Conservation (phyloP, 257 asterid genomes). For the Fraxinus americana region DNA sequence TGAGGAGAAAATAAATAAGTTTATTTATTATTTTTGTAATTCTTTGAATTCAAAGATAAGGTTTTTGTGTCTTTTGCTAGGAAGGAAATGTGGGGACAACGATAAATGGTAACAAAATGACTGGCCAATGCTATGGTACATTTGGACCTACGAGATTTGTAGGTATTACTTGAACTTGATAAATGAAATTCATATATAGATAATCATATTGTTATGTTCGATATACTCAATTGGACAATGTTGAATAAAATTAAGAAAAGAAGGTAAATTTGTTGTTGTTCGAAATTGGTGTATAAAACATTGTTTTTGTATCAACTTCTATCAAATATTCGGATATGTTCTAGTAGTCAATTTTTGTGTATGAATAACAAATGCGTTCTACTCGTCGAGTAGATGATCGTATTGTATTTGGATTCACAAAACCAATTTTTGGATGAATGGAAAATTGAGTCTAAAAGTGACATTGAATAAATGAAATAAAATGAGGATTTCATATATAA, state of each 20-base stretch:
- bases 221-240: not conserved
- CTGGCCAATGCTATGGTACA: not conserved
- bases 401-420: no score
- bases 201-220: not conserved
- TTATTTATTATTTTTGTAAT: not conserved
- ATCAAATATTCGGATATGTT: no score
- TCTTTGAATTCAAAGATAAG: conserved; percentile 25
- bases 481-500: no score
- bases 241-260: not conserved
- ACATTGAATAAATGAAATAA: no score
- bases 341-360: no score
- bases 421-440: no score
- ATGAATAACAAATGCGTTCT: no score
- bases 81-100: not conserved
- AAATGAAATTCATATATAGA: not conserved
- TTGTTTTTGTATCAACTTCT: no score
- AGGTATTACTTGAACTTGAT: not conserved
- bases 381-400: no score
- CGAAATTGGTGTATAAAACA: no score
- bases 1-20: conserved; percentile 9
- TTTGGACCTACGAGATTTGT: not conserved
- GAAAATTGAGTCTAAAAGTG: no score
- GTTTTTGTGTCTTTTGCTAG: conserved; percentile 13
- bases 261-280: no score
- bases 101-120: not conserved